These are phyloP conservation scores for Helotiales sp. DNA, from an alignment of 2,329 filamentous ascomycete species.

Conservation along the genomic window DNA sequence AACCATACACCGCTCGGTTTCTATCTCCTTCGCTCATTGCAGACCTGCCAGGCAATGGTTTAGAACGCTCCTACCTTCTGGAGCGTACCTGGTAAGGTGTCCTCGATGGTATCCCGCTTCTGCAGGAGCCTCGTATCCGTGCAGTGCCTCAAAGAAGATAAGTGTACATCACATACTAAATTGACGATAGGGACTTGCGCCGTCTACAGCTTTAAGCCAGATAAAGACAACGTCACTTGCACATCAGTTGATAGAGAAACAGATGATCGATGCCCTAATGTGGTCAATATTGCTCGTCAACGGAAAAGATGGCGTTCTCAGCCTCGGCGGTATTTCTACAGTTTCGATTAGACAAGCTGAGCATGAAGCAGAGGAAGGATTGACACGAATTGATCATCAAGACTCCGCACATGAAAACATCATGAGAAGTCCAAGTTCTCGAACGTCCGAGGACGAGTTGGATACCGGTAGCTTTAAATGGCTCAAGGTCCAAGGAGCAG, in stretches of 20 bases:
- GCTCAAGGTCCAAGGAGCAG: constrained; percentile 25
- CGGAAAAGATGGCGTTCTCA: constrained; percentile 24
- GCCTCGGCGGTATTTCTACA: constrained; percentile 21
- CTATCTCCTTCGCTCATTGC: constrained; percentile 24
- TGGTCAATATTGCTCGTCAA: constrained; percentile 28
- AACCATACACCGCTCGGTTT: constrained; percentile 10
- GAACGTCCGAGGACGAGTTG: neutral
- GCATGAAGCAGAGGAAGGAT: constrained; percentile 7
- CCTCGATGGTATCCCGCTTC: no score
- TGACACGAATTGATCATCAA: neutral
- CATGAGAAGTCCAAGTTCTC: constrained; percentile 7
- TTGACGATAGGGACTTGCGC: constrained; percentile 25
- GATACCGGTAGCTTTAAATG: constrained; percentile 21
- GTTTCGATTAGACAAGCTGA: constrained; percentile 11
- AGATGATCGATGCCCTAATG: constrained; percentile 16
- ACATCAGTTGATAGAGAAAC: constrained; percentile 19
- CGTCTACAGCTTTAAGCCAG: constrained; percentile 19
- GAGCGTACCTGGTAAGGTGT: constrained; percentile 23
- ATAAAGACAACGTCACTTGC: constrained; percentile 16
- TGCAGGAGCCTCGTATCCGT: no score
- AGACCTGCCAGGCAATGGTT: constrained; percentile 25
- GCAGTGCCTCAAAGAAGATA: no score
- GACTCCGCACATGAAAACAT: constrained; percentile 1
- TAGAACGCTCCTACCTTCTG: constrained; percentile 18
- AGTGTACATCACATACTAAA: no score